Percentiles rank a stretch among this genome's conserved stretches.
These are phyloP conservation scores for Paramecium primaurelia DNA, from an alignment of 73 alveolate species.

Conservation along the genomic window DNA sequence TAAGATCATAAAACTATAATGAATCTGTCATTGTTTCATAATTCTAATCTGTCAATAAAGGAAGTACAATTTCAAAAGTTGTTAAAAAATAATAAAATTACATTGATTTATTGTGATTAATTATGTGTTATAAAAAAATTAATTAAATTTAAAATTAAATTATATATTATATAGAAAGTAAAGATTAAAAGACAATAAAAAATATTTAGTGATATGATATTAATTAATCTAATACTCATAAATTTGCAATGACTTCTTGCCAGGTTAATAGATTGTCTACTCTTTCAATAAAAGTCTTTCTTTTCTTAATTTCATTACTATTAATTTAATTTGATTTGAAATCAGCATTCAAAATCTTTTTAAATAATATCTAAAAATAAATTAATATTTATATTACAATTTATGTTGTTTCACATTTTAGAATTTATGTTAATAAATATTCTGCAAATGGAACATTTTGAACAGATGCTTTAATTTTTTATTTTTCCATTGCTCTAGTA, in stretches of 20 bases:
- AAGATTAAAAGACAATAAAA: too few species aligned
- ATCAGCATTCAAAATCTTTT: constrained; percentile 26
- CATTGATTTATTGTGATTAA: background rate
- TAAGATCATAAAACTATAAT: background rate
- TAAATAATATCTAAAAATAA: background rate
- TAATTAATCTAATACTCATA: background rate
- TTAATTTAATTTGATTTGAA: constrained; percentile 17
- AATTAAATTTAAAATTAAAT: background rate
- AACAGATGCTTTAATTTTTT: constrained; percentile 27
- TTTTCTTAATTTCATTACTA: background rate
- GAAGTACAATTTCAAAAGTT: background rate
- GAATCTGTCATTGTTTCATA: background rate
- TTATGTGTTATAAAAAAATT: background rate
- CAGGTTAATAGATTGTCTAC: constrained; percentile 23
- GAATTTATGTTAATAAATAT: constrained; percentile 6
- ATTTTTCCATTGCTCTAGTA: constrained; percentile 17
- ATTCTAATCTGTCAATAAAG: background rate
- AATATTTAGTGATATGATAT: background rate
- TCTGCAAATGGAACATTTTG: constrained; percentile 40
- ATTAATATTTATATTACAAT: background rate
- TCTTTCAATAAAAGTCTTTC: constrained; percentile 33
- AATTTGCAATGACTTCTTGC: constrained; percentile 28
- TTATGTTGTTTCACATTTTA: background rate
- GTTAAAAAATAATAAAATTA: background rate
- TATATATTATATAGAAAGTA: too few species aligned